These are phyloP conservation scores for Suillus paluster DNA, from an alignment of 768 basidiomycete species.

Conservation along the genomic window DNA sequence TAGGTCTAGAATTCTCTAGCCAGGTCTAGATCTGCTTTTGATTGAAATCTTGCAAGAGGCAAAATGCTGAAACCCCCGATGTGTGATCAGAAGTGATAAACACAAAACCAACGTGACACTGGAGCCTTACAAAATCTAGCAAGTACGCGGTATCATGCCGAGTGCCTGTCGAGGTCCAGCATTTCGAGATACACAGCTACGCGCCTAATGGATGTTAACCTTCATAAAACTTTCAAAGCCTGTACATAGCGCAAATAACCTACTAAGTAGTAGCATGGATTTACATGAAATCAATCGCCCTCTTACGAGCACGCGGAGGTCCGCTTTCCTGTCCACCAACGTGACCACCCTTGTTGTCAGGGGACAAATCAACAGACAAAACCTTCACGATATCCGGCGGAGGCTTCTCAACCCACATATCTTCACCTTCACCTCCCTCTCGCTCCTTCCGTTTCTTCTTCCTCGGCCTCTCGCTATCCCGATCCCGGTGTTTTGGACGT, in stretches of 20 bases:
- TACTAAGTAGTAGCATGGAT: background rate
- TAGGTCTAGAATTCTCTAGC: too few relatives aligned
- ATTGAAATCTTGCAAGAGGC: too few relatives aligned
- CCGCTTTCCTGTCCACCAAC: conserved; percentile 26
- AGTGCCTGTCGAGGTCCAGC: too few relatives aligned
- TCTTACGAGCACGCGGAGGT: conserved; percentile 54
- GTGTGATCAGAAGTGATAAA: too few relatives aligned
- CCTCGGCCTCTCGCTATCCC: conserved; percentile 40
- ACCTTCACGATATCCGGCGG: conserved; percentile 52
- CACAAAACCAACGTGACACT: too few relatives aligned
- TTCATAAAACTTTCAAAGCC: too few relatives aligned
- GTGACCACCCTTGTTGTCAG: conserved; percentile 12
- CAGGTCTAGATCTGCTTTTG: too few relatives aligned
- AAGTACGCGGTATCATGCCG: too few relatives aligned
- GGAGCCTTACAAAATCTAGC: too few relatives aligned
- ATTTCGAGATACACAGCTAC: background rate
- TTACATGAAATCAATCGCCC: conserved; percentile 79
- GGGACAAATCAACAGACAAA: conserved; percentile 25
- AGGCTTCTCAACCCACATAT: conserved; percentile 74
- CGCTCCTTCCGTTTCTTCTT: conserved; percentile 49
- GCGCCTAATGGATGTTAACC: background rate
- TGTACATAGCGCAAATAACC: background rate
- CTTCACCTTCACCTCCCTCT: conserved; percentile 49
- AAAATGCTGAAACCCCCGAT: too few relatives aligned
- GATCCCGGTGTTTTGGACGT: conserved; percentile 39